Evolutionary conservation across 2,329 filamentous ascomycete genomes (phyloP).

Genomic region (Graphilbum sp.): DNA sequence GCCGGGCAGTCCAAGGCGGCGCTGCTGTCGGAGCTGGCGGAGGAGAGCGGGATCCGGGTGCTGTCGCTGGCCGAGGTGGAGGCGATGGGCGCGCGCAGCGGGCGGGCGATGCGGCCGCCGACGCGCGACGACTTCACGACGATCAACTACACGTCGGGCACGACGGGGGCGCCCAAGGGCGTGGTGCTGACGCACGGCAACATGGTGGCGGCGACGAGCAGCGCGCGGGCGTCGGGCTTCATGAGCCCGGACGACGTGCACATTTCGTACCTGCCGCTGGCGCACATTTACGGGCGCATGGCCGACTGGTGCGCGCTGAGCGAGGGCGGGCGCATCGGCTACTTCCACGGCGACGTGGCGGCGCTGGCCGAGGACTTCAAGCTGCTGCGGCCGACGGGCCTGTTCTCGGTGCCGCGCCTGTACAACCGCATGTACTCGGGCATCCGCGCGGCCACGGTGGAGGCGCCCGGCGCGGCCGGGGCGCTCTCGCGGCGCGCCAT

Average conservation of each 20-base stretch:
- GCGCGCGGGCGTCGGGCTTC: slow-evolving; percentile 38
- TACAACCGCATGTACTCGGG: slow-evolving; percentile 81
- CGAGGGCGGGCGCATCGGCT: slow-evolving; percentile 62
- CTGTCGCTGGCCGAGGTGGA: slow-evolving; percentile 72
- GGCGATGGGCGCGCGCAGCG: slow-evolving; percentile 54
- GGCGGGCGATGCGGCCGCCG: slow-evolving; percentile 56
- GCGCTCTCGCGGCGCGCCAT: slow-evolving; percentile 67
- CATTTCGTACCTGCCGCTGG: slow-evolving; percentile 80
- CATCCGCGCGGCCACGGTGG: slow-evolving; percentile 62
- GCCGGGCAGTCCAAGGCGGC: slow-evolving; percentile 63
- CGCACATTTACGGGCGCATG: slow-evolving; percentile 85
- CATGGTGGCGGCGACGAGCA: slow-evolving; percentile 56
- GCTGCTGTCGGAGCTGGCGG: slow-evolving; percentile 59
- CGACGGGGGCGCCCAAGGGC: slow-evolving; percentile 69
- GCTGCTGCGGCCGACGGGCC: slow-evolving; percentile 61
- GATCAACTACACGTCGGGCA: slow-evolving; percentile 82
- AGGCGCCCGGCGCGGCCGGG: slow-evolving; percentile 66
- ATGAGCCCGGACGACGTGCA: slow-evolving; percentile 40
- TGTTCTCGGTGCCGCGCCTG: slow-evolving; percentile 79
- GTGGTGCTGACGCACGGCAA: slow-evolving; percentile 70
- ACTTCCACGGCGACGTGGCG: slow-evolving; percentile 82
- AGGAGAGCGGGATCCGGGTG: slow-evolving; percentile 58
- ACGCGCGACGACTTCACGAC: slow-evolving; percentile 63
- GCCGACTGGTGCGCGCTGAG: slow-evolving; percentile 61
- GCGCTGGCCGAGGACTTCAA: slow-evolving; percentile 86